phyloP scores from a whole-genome alignment of 257 asterid species.

The Verbena officinalis region DNA sequence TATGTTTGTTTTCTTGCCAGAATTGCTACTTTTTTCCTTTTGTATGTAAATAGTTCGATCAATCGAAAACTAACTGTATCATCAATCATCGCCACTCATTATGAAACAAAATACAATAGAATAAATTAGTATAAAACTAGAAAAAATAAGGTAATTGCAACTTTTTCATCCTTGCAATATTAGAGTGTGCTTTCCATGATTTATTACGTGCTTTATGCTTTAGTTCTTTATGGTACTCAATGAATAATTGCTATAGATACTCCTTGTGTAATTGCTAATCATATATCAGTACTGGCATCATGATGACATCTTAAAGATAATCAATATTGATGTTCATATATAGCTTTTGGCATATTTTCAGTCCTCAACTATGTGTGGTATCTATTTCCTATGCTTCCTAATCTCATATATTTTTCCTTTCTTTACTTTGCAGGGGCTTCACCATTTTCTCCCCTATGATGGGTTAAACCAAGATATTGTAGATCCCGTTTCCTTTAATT shows the following conservation, averaged over 20 bases:
- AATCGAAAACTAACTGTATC: too few relatives aligned
- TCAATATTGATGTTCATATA: background rate
- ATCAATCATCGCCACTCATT: too few relatives aligned
- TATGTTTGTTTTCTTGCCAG: background rate
- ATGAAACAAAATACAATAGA: too few relatives aligned
- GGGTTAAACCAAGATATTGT: slow-evolving; percentile 48
- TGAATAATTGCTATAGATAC: background rate
- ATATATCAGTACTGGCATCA: background rate
- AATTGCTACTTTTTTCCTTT: too few relatives aligned
- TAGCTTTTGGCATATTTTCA: background rate
- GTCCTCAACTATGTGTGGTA: background rate
- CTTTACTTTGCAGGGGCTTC: slow-evolving; percentile 50
- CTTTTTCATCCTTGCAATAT: background rate
- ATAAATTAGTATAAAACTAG: too few relatives aligned
- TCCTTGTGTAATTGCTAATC: background rate
- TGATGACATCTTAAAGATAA: too few relatives aligned
- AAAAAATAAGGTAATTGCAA: too few relatives aligned
- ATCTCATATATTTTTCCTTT: background rate
- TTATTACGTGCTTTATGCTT: background rate
- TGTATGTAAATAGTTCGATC: too few relatives aligned
- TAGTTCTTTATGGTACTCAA: background rate
- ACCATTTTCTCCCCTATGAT: slow-evolving; percentile 40
- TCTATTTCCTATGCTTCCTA: background rate
- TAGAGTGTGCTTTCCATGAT: slow-evolving; percentile 10
- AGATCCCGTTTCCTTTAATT: slow-evolving; percentile 38